A percentile compares a stretch with the other conserved stretches of the same genome.
phyloP scores from a whole-genome alignment of 1,139 yeast genomes.

The Taphrina confusa region DNA sequence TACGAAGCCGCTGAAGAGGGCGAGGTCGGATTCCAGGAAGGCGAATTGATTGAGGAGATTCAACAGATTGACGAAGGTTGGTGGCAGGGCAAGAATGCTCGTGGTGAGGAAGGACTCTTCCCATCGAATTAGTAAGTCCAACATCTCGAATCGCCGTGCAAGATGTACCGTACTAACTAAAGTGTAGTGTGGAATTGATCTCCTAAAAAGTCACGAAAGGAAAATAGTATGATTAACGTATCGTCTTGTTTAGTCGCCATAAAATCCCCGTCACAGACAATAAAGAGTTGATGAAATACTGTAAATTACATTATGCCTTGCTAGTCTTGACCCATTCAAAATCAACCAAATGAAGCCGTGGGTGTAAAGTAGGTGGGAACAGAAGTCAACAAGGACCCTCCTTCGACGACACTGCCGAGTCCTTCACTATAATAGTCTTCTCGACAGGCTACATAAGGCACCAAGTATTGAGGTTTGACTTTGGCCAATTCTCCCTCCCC shows the following conservation, averaged over 20 bases:
- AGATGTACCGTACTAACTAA: background rate
- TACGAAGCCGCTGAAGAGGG: constrained; percentile 90
- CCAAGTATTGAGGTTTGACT: constrained; percentile 63
- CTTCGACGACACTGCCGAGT: constrained; percentile 32
- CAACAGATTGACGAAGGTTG: constrained; percentile 92
- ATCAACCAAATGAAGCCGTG: background rate
- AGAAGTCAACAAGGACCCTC: constrained; percentile 8
- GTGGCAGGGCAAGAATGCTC: constrained; percentile 80
- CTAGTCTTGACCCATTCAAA: background rate
- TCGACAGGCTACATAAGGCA: constrained; percentile 38
- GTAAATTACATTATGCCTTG: too few relatives aligned
- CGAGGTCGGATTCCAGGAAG: constrained; percentile 79
- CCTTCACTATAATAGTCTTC: constrained; percentile 36
- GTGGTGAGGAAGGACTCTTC: constrained; percentile 80
- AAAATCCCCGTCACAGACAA: too few relatives aligned
- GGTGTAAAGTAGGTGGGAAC: constrained; percentile 6
- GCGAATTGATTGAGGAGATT: constrained; percentile 75
- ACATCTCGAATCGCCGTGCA: background rate
- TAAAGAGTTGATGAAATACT: too few relatives aligned
- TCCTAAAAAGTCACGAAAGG: too few relatives aligned
- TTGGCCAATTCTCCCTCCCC: constrained; percentile 77
- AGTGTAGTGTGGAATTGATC: constrained; percentile 4
- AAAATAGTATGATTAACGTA: too few relatives aligned
- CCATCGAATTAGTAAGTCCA: constrained; percentile 50
- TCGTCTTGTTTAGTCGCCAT: too few relatives aligned